phyloP scores from a whole-genome alignment of 2,329 filamentous ascomycete genomes.

The Calcarisporium arbuscula region DNA sequence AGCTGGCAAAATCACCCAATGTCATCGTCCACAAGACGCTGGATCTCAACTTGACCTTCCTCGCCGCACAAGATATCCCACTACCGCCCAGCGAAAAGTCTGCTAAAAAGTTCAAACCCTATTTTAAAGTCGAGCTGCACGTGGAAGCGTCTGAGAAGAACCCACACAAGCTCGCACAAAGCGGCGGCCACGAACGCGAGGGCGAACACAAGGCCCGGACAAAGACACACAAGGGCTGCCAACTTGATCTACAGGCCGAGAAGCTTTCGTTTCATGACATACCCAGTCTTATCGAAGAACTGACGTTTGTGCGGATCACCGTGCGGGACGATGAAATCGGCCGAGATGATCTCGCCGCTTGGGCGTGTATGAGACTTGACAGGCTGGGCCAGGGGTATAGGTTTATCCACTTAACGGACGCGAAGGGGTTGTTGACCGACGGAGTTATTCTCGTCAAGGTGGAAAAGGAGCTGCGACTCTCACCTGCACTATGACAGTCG shows the following conservation, averaged over 20 bases:
- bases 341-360: constrained; percentile 72
- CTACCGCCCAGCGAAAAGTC: constrained; percentile 50
- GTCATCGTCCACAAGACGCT: constrained; percentile 50
- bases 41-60: constrained; percentile 64
- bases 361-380: constrained; percentile 84
- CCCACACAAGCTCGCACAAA: constrained; percentile 28
- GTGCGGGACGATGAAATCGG: constrained; percentile 81
- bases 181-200: constrained; percentile 32
- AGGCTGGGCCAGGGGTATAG: constrained; percentile 69
- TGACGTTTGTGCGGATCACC: constrained; percentile 75
- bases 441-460: constrained; percentile 71
- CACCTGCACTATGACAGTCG: no score
- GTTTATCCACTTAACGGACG: constrained; percentile 69
- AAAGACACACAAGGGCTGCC: constrained; percentile 48
- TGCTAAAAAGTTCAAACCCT: constrained; percentile 61
- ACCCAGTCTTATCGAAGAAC: constrained; percentile 55
- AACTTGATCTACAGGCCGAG: constrained; percentile 58
- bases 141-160: constrained; percentile 57
- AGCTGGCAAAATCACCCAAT: constrained; percentile 15
- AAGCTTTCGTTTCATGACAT: constrained; percentile 50
- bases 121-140: constrained; percentile 79
- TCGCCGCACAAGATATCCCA: constrained; percentile 71
- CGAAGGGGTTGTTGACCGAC: constrained; percentile 56
- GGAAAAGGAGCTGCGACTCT: no score
- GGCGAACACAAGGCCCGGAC: constrained; percentile 54